Conservation (phyloP, 2,329 filamentous ascomycete species). For the Sporothrix phasma region DNA sequence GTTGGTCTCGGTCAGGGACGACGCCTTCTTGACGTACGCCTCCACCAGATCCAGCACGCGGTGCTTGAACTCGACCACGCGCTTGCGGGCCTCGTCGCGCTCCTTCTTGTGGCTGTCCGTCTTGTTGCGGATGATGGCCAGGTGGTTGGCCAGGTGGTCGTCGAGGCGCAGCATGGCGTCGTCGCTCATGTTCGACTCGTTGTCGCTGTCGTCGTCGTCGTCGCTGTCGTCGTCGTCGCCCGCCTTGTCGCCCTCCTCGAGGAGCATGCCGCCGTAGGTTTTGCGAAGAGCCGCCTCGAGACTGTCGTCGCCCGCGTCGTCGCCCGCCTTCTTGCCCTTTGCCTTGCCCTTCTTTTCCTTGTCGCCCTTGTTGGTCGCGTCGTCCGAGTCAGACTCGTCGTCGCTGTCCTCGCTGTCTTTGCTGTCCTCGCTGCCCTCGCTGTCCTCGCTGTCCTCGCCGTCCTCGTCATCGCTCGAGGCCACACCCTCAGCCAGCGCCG, state of each 20-base stretch:
- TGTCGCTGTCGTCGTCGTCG: constrained; percentile 46
- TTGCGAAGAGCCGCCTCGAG: constrained; percentile 70
- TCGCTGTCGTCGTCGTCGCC: constrained; percentile 37
- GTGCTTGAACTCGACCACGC: constrained; percentile 89
- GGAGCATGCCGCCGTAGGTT: constrained; percentile 31
- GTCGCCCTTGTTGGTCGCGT: constrained; percentile 23
- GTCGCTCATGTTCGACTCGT: constrained; percentile 81
- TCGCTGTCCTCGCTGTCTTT: constrained; percentile 27
- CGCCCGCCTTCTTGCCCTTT: constrained; percentile 27
- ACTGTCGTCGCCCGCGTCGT: not conserved
- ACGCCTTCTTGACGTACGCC: constrained; percentile 63
- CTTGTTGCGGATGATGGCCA: constrained; percentile 61
- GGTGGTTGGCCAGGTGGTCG: constrained; percentile 71
- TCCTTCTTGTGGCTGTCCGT: constrained; percentile 65
- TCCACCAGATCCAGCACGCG: constrained; percentile 76
- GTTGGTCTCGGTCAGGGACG: constrained; percentile 24
- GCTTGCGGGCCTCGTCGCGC: constrained; percentile 77
- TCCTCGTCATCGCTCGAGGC: constrained; percentile 33
- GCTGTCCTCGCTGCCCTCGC: constrained; percentile 26
- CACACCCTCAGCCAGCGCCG: constrained; percentile 29
- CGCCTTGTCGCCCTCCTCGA: constrained; percentile 50
- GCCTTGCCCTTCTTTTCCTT: not conserved
- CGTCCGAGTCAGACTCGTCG: constrained; percentile 31
- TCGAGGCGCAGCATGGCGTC: constrained; percentile 91
- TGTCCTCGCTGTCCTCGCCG: constrained; percentile 27